Evolutionary conservation across 2,329 filamentous ascomycete genomes (phyloP).

Genomic region (Dactylonectria estremocensis): DNA sequence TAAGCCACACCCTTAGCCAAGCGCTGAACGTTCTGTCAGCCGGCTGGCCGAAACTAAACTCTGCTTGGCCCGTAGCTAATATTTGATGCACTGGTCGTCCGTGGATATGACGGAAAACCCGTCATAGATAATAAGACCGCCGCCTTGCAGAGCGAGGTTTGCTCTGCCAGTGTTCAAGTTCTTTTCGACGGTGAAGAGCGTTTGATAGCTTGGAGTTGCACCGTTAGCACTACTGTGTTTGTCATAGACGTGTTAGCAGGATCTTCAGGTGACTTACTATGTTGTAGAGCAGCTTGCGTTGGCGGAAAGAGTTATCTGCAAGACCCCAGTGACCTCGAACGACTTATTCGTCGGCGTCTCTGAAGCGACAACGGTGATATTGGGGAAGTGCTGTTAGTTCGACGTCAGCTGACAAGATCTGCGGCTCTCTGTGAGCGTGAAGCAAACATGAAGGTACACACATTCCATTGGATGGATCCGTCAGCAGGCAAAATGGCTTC

Average conservation of each 20-base stretch:
- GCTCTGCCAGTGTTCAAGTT: not conserved
- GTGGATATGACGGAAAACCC: not conserved
- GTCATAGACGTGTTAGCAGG: no score
- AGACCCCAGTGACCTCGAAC: not conserved
- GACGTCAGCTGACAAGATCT: not conserved
- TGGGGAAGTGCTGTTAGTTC: not conserved
- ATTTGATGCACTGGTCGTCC: not conserved
- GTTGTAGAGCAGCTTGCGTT: not conserved
- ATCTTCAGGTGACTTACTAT: not conserved
- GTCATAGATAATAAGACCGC: not conserved
- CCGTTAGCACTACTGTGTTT: not conserved
- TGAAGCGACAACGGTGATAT: not conserved
- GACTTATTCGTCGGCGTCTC: not conserved
- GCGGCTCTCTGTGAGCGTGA: no score
- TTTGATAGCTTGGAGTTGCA: not conserved
- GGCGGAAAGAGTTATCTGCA: not conserved
- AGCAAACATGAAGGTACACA: not conserved
- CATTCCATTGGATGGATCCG: not conserved
- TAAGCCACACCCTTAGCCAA: no score
- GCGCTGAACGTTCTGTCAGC: no score
- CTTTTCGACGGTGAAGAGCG: not conserved
- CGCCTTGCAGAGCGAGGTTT: not conserved
- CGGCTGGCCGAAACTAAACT: no score
- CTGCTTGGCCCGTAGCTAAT: not conserved
- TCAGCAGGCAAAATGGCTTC: not conserved